A percentile compares a stretch with the other conserved stretches of the same genome.
Evolutionary conservation across 768 basidiomycete species (phyloP).

Genomic region (Suillus discolor): DNA sequence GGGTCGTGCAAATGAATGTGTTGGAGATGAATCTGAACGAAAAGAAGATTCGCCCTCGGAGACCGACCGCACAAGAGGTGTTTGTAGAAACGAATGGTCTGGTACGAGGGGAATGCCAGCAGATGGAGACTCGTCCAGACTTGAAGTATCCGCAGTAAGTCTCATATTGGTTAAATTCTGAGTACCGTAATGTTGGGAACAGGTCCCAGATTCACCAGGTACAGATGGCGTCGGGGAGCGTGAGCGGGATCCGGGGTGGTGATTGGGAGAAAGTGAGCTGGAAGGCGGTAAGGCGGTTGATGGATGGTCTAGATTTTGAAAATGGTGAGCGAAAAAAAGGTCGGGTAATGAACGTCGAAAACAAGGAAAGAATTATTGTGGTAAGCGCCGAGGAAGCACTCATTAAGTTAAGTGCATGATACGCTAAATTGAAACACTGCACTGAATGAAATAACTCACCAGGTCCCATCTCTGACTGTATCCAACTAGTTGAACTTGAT

Average conservation of each 20-base stretch:
- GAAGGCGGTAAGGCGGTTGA: conserved; percentile 35
- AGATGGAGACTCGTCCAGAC: conserved; percentile 18
- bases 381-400: conserved; percentile 21
- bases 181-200: conserved; percentile 24
- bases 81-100: conserved; percentile 31
- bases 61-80: conserved; percentile 39
- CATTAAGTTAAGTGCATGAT: neutral
- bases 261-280: conserved; percentile 32
- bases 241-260: conserved; percentile 35
- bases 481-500: conserved; percentile 27
- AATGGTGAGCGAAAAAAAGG: conserved; percentile 20
- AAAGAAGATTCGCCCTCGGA: conserved; percentile 44
- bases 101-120: conserved; percentile 21
- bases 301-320: conserved; percentile 31
- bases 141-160: conserved; percentile 14
- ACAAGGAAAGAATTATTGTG: conserved; percentile 22
- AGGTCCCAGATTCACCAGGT: conserved; percentile 25
- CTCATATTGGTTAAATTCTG: conserved; percentile 24
- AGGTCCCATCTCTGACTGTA: conserved; percentile 15
- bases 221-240: conserved; percentile 42
- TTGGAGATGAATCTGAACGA: conserved; percentile 38
- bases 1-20: conserved; percentile 42
- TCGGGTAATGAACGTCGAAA: conserved; percentile 19
- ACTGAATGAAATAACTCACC: conserved; percentile 23
- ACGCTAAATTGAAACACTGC: neutral